phyloP scores from a whole-genome alignment of 306 rosid species.

The Cucurbita argyrosperma region DNA sequence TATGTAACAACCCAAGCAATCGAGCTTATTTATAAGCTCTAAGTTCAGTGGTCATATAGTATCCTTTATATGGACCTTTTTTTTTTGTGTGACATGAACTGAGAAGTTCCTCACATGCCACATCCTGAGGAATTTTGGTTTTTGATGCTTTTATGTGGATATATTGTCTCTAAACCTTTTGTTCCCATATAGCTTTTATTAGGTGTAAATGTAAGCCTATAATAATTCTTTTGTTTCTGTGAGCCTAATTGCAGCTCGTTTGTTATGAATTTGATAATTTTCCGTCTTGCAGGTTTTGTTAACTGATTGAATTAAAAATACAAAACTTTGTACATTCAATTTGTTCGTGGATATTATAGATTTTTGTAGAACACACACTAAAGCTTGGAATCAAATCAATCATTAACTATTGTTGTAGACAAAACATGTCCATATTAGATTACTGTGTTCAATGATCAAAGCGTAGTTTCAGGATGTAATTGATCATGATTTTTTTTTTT shows the following conservation, averaged over 20 bases:
- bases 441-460: not conserved
- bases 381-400: not conserved
- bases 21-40: not conserved
- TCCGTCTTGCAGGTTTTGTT: not conserved
- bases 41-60: not conserved
- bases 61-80: not conserved
- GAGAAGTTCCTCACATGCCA: not conserved
- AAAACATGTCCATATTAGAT: not conserved
- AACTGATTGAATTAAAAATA: not conserved
- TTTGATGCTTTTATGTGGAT: not conserved
- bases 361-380: not conserved
- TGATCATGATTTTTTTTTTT: not conserved
- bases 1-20: no score
- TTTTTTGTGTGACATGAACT: not conserved
- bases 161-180: no score
- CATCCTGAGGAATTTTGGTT: not conserved
- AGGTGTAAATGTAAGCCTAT: no score
- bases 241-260: no score
- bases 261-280: not conserved
- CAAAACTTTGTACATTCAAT: not conserved
- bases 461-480: not conserved
- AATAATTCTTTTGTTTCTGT: not conserved
- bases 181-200: no score
- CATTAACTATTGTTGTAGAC: not conserved
- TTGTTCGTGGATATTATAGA: no score